These are phyloP conservation scores for Capsaspora owczarzaki DNA, from an alignment of 78 protist genomes.

Conservation along the genomic window DNA sequence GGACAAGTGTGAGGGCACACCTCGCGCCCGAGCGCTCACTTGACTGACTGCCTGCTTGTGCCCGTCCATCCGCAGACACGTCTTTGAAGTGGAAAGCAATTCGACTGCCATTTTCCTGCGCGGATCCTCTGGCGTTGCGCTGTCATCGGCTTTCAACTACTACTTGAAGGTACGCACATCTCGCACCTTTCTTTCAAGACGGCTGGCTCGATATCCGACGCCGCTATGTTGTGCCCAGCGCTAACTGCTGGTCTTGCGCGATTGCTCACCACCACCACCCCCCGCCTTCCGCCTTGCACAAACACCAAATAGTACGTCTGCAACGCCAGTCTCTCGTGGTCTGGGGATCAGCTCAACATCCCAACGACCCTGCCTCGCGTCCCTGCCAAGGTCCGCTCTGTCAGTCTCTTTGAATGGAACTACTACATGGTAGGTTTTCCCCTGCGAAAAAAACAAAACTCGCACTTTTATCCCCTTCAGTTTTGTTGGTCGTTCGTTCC, in stretches of 20 bases:
- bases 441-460: neutral
- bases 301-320: neutral
- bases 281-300: neutral
- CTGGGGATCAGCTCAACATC: neutral
- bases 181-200: neutral
- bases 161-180: conserved; percentile 1
- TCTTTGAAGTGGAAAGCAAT: neutral
- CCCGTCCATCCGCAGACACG: neutral
- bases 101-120: neutral
- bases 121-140: conserved; percentile 2
- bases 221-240: neutral
- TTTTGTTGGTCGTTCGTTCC: neutral
- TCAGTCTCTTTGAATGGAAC: neutral
- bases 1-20: neutral
- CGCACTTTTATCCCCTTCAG: neutral
- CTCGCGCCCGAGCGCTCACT: neutral
- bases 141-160: conserved; percentile 22
- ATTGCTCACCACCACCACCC: neutral
- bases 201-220: neutral
- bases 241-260: neutral
- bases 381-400: neutral
- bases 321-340: neutral
- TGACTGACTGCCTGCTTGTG: neutral
- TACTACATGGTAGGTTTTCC: neutral
- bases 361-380: neutral